phyloP scores from a whole-genome alignment of 495 filamentous ascomycete genomes.

The Aspergillus ellipticus region DNA sequence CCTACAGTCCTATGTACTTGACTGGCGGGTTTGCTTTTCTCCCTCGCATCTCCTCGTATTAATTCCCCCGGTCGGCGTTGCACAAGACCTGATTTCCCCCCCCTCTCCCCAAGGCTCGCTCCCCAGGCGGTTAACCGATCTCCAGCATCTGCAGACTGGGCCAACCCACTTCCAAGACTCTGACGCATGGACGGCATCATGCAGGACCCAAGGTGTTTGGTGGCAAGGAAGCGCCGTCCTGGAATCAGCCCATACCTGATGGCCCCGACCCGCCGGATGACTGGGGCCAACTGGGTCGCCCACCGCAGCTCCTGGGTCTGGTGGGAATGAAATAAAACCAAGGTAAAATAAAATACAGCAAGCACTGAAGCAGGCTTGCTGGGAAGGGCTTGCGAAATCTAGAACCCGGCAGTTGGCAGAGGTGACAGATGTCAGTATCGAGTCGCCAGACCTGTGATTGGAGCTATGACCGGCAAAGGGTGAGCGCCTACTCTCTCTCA shows the following conservation, averaged over 20 bases:
- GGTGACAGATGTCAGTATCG: neutral
- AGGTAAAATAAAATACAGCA: too few relatives aligned
- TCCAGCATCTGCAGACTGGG: neutral
- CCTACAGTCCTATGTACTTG: too few relatives aligned
- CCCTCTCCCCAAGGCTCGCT: too few relatives aligned
- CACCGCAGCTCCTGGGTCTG: too few relatives aligned
- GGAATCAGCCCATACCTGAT: neutral
- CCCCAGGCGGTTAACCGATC: neutral
- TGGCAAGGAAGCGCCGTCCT: neutral
- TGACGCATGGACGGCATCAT: conserved; percentile 1
- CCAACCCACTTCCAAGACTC: neutral
- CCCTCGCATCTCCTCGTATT: neutral
- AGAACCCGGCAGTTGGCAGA: neutral
- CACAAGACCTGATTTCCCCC: neutral
- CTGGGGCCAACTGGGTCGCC: neutral
- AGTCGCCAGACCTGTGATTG: neutral
- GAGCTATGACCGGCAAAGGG: neutral
- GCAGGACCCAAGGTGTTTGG: neutral
- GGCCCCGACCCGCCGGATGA: neutral
- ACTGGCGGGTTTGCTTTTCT: too few relatives aligned
- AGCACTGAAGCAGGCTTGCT: too few relatives aligned
- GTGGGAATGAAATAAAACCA: too few relatives aligned
- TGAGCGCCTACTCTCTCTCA: neutral
- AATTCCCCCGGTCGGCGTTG: neutral
- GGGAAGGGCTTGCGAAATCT: neutral